phyloP scores from a whole-genome alignment of 2,329 filamentous ascomycete genomes.

The Ascochyta lentis region DNA sequence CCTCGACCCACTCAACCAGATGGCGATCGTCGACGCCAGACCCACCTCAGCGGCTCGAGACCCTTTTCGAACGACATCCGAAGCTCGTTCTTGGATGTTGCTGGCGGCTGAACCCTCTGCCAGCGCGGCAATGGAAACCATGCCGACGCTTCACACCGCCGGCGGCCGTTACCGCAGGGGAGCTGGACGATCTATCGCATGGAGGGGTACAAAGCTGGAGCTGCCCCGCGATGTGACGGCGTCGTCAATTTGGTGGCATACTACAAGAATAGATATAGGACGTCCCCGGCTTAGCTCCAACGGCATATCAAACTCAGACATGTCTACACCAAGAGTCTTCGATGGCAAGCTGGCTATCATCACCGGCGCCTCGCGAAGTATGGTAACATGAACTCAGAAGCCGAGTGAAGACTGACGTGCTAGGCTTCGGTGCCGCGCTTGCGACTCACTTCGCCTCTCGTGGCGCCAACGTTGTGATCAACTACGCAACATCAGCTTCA shows the following conservation, averaged over 20 bases:
- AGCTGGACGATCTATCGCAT: not conserved
- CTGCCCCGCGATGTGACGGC: slow-evolving; percentile 1
- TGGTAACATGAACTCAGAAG: slow-evolving; percentile 2
- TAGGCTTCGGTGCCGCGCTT: slow-evolving; percentile 72
- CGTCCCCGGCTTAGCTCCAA: not conserved
- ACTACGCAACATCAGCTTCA: slow-evolving; percentile 69
- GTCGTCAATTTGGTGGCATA: not conserved
- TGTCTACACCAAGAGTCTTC: slow-evolving; percentile 30
- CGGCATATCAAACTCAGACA: not conserved
- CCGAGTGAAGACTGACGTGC: not conserved
- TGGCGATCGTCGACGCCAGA: slow-evolving; percentile 10
- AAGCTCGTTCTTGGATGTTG: slow-evolving; percentile 2
- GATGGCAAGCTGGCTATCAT: slow-evolving; percentile 78
- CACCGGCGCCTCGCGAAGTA: slow-evolving; percentile 78
- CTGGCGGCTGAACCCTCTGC: slow-evolving; percentile 12
- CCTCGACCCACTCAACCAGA: slow-evolving; percentile 11
- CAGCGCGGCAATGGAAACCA: slow-evolving; percentile 1
- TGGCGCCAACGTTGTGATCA: slow-evolving; percentile 69
- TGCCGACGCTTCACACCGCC: slow-evolving; percentile 11
- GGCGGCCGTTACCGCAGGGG: not conserved
- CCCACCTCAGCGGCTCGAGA: not conserved
- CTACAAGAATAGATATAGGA: not conserved
- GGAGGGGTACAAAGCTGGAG: slow-evolving; percentile 14
- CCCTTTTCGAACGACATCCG: not conserved
- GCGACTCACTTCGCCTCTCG: slow-evolving; percentile 72